A percentile compares a stretch with the other conserved stretches of the same genome.
phyloP scores from a whole-genome alignment of 768 basidiomycete species.

The Naganishia kalamii region DNA sequence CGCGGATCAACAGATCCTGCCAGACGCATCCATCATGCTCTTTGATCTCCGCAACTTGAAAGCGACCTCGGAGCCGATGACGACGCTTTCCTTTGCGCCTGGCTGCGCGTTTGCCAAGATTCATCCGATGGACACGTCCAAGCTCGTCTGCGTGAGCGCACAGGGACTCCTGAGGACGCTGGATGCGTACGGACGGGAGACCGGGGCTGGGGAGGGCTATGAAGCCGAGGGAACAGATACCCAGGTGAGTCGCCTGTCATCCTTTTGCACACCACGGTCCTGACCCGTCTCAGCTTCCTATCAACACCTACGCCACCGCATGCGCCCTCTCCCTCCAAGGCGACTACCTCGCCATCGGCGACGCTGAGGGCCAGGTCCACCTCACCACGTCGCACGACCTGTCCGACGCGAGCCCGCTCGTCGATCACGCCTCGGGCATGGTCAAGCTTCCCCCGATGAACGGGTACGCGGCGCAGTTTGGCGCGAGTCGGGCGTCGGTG shows the following conservation, averaged over 20 bases:
- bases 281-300: conserved; percentile 59
- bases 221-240: not conserved
- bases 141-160: conserved; percentile 3
- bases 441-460: conserved; percentile 59
- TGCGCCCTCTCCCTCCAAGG: conserved; percentile 76
- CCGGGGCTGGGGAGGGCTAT: not conserved
- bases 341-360: conserved; percentile 87
- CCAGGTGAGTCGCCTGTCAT: conserved; percentile 55
- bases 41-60: conserved; percentile 81
- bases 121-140: conserved; percentile 21
- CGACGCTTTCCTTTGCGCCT: conserved; percentile 78
- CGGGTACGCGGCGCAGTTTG: conserved; percentile 61
- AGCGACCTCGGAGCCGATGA: conserved; percentile 51
- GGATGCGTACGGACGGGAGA: conserved; percentile 1
- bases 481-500: conserved; percentile 55
- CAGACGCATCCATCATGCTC: conserved; percentile 86
- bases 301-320: conserved; percentile 67
- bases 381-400: conserved; percentile 66
- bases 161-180: conserved; percentile 6
- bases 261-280: conserved; percentile 60
- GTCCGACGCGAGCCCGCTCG: conserved; percentile 47
- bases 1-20: conserved; percentile 69
- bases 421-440: conserved; percentile 24
- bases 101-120: conserved; percentile 79
- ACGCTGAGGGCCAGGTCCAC: conserved; percentile 76